A percentile compares a stretch with the other conserved stretches of the same genome.
These are phyloP conservation scores for Aureobasidium pullulans DNA, from an alignment of 2,329 filamentous ascomycete genomes.

Conservation along the genomic window DNA sequence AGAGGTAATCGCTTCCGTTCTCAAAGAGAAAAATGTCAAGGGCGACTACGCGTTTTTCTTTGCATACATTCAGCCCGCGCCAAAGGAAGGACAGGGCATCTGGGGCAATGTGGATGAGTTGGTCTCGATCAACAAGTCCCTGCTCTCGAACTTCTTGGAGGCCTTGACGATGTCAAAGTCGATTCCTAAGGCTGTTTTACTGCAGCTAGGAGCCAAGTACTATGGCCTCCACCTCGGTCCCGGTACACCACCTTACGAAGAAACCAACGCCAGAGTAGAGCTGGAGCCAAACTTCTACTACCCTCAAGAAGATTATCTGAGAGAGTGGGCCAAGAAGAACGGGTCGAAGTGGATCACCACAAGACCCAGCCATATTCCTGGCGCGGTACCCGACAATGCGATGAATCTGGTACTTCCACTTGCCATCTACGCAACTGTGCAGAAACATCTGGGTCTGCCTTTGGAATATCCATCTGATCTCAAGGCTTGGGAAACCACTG, in stretches of 20 bases:
- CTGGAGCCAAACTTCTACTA: conserved; percentile 51
- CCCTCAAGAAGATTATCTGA: conserved; percentile 44
- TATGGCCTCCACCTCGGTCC: conserved; percentile 44
- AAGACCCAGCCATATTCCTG: conserved; percentile 43
- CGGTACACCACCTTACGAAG: conserved; percentile 35
- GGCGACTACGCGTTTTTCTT: conserved; percentile 46
- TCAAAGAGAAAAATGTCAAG: conserved; percentile 26
- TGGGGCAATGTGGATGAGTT: conserved; percentile 40
- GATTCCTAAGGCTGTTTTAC: conserved; percentile 40
- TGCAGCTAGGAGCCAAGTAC: conserved; percentile 48
- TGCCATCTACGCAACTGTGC: conserved; percentile 44
- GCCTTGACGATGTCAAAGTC: conserved; percentile 37
- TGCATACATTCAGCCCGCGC: conserved; percentile 47
- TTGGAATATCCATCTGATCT: conserved; percentile 41
- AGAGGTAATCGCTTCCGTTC: conserved; percentile 24
- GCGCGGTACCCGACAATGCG: conserved; percentile 41
- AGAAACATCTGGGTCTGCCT: conserved; percentile 33
- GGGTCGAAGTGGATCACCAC: conserved; percentile 39
- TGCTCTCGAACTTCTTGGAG: conserved; percentile 43
- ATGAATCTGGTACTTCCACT: conserved; percentile 45
- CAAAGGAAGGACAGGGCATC: neutral
- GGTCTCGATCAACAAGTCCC: conserved; percentile 40
- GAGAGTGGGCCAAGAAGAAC: conserved; percentile 34
- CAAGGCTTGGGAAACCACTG: conserved; percentile 37
- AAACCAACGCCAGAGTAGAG: conserved; percentile 35